Evolutionary conservation across 202 grass and related monocot genomes (phyloP), one percentile per base, ranked within the genome.

Genomic region (Setaria viridis): DNA sequence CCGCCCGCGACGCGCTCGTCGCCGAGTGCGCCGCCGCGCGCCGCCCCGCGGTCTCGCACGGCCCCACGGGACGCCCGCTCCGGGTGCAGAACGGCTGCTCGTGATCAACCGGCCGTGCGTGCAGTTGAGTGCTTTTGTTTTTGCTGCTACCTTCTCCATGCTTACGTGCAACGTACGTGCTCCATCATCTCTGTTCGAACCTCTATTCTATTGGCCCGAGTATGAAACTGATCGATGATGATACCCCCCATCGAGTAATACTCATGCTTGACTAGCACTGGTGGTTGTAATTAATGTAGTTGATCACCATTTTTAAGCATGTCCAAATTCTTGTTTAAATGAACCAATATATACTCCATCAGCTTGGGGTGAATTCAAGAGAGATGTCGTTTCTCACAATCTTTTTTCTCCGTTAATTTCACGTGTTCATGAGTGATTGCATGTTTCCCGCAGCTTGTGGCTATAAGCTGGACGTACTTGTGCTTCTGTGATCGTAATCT

Each of bases 1-100:
- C 62, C 60, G 95, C 95, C 14, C 81, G 91, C 14, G 89, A 91
- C 33, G 92, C 92, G 7, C 84, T 97, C 79, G 85, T 95, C 62
- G 87, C 88, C 62, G 91, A 94, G 82, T 89, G 86, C 76, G 83
- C 87, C 82, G 59, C 79, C 75, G 66, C 75, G 50, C 79, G 86
- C 41, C 65, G 62, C 32, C 34, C 85, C 6, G 9, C 84, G 0
- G 48, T 75, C 32, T 20, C 72, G 49, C 60, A 79, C 56, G 30
- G 5, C 32, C 15, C 84, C 43, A 46, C 83, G 30, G 37, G 15
- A 1, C 80, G 80, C 4, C 21, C 81, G 35, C 80, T 92, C 46
- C 82, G 83, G 85, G 83, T 91, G 68, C 81, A 83, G 14, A 91
- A 89, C 76, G 82, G 82, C 21, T 91, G 91, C 65, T 93, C 79